A percentile compares a stretch with the other conserved stretches of the same genome.
Conservation (phyloP, 345 rosid genomes). For the Moricandia arvensis region DNA sequence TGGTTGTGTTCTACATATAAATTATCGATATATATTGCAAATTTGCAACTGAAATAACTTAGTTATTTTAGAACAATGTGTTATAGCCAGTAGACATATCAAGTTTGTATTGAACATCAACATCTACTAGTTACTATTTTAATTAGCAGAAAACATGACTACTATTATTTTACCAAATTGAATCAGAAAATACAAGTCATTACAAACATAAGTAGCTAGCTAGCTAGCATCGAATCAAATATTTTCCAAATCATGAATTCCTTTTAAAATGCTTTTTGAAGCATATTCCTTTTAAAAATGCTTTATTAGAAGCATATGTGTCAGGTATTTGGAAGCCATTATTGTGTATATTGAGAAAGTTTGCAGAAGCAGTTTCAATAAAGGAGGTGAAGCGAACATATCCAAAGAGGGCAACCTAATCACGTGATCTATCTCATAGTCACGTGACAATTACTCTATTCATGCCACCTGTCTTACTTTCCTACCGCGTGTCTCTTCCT, state of each 20-base stretch:
- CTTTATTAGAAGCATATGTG: conserved; percentile 13
- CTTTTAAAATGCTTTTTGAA: neutral
- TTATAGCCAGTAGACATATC: too few relatives aligned
- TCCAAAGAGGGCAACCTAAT: conserved; percentile 25
- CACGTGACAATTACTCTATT: conserved; percentile 6
- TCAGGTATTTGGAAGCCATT: conserved; percentile 17
- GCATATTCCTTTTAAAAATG: neutral
- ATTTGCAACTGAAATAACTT: too few relatives aligned
- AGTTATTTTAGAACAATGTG: too few relatives aligned
- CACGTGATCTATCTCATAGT: conserved; percentile 37
- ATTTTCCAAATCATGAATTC: neutral
- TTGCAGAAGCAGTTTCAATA: conserved; percentile 14
- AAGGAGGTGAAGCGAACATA: conserved; percentile 23
- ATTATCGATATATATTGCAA: too few relatives aligned
- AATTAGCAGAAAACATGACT: neutral
- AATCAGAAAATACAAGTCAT: neutral
- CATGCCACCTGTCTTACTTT: conserved; percentile 7
- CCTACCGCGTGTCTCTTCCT: conserved; percentile 17
- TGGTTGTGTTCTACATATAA: too few relatives aligned
- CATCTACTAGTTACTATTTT: too few relatives aligned
- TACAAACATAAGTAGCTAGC: neutral
- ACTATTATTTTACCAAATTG: neutral
- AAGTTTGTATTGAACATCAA: too few relatives aligned
- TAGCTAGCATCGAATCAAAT: conserved; percentile 2
- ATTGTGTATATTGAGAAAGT: conserved; percentile 25